phyloP scores from a whole-genome alignment of 2,329 filamentous ascomycete species.

The Hymenoscyphus repandus region DNA sequence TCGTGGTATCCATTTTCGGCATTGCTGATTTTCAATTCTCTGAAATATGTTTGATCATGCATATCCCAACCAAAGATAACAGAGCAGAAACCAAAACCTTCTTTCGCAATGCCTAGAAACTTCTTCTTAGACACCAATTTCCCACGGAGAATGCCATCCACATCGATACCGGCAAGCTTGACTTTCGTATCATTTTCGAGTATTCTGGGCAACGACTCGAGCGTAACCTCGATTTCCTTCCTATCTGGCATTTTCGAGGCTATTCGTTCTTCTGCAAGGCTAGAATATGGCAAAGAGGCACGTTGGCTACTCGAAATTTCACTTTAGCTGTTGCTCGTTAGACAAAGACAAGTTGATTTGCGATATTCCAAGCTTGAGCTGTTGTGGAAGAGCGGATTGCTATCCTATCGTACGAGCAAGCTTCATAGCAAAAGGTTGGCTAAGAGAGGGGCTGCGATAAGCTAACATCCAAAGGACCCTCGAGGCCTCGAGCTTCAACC shows the following conservation, averaged over 20 bases:
- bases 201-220: constrained; percentile 58
- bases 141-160: constrained; percentile 80
- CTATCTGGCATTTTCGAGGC: constrained; percentile 19
- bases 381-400: too few species aligned
- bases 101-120: constrained; percentile 74
- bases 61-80: constrained; percentile 97
- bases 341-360: too few species aligned
- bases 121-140: constrained; percentile 92
- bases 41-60: constrained; percentile 87
- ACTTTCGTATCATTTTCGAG: constrained; percentile 70
- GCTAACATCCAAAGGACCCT: too few species aligned
- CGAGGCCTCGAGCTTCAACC: too few species aligned
- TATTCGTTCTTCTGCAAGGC: too few species aligned
- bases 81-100: constrained; percentile 89
- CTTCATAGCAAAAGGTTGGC: too few species aligned
- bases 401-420: too few species aligned
- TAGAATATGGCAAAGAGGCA: too few species aligned
- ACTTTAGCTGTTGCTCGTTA: too few species aligned
- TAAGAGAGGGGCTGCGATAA: too few species aligned
- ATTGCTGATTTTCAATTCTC: constrained; percentile 81
- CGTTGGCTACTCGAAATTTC: too few species aligned
- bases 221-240: constrained; percentile 43
- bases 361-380: too few species aligned
- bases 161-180: constrained; percentile 83
- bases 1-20: constrained; percentile 87